phyloP scores from a whole-genome alignment of 805 yeast species.

The Metschnikowia koreensis region DNA sequence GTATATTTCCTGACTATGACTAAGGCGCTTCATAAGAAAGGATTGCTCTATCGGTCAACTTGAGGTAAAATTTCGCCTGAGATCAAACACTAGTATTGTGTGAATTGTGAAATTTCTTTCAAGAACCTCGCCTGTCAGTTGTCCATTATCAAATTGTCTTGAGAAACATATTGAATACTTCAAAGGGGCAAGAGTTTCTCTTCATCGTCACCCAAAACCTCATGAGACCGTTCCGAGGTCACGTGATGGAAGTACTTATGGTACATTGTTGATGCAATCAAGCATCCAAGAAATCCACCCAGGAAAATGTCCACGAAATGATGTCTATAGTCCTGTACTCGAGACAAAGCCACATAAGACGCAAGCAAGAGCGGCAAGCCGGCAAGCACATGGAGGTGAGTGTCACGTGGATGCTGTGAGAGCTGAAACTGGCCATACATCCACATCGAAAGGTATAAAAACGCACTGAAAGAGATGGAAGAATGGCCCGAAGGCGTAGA shows the following conservation, averaged over 20 bases:
- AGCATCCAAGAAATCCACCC: conserved; percentile 33
- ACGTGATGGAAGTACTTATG: conserved; percentile 28
- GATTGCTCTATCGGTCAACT: too few relatives aligned
- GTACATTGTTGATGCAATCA: conserved; percentile 27
- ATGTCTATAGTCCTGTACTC: conserved; percentile 30
- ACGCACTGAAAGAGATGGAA: conserved; percentile 50
- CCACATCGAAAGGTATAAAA: conserved; percentile 49
- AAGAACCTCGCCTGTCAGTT: neutral
- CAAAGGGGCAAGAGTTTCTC: conserved; percentile 13
- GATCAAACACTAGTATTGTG: too few relatives aligned
- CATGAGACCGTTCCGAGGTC: conserved; percentile 9
- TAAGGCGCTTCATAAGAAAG: too few relatives aligned
- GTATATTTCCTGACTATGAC: too few relatives aligned
- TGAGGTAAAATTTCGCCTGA: too few relatives aligned
- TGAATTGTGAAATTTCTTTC: too few relatives aligned
- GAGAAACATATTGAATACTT: neutral
- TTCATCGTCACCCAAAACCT: conserved; percentile 14
- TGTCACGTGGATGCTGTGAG: conserved; percentile 8
- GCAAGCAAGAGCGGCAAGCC: conserved; percentile 24
- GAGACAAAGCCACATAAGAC: conserved; percentile 25
- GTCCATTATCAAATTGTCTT: neutral
- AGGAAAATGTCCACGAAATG: conserved; percentile 34
- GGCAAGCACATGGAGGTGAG: conserved; percentile 13
- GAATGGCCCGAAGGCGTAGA: conserved; percentile 61
- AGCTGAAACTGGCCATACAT: conserved; percentile 40